Evolutionary conservation across 2,329 filamentous ascomycete species (phyloP), one percentile per base, ranked within the genome.

Genomic region (Pseudogymnoascus verrucosus): DNA sequence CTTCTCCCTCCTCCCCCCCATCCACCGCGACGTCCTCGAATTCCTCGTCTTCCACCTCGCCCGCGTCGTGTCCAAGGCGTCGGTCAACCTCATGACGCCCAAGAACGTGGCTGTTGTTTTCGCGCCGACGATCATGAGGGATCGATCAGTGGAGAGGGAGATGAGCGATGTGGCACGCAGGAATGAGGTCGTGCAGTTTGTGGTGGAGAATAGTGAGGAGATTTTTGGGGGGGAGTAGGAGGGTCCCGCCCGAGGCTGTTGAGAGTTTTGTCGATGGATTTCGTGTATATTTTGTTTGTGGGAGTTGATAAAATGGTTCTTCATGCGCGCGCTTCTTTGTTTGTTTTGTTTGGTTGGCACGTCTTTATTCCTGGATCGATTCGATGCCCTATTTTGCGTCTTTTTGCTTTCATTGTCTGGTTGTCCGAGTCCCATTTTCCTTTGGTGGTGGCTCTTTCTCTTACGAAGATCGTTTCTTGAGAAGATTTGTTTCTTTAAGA

Each of bases 31-130:
- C 73, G 93, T 91, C 68, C 84, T 99, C 6, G 92, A 96, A 74
- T 97, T 96, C 74, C 81, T 99, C 66, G 88, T 98, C 74, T 95
- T 96, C 80, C 95, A 99, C 79, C 82, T 99, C 69, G 89, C 88
- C 69, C 86, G 92, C 65, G 93, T 99, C 40, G 90, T 96, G 64
- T 82, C 87, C 69, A 86, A 90, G 67, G 89, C 96, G 73, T 84
- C 83, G 40, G 89, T 96, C 74, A 98, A 98, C 73, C 76, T 97
- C 75, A 99, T 99, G 95, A 96, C 91, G 23, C 90, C 93, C 64
- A 90, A 96, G 77, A 99, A 99, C 73, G 79, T 98, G 66, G 92
- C 95, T 3, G 95, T 99, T 44, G 95, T 99, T 39, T 99, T 99
- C 74, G 95, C 95, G 7, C 95, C 95, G 6, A 99, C 95, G 0